Percentiles rank a stretch among this genome's conserved stretches.
phyloP scores from a whole-genome alignment of 768 basidiomycete genomes.

The Crucibulum laeve region DNA sequence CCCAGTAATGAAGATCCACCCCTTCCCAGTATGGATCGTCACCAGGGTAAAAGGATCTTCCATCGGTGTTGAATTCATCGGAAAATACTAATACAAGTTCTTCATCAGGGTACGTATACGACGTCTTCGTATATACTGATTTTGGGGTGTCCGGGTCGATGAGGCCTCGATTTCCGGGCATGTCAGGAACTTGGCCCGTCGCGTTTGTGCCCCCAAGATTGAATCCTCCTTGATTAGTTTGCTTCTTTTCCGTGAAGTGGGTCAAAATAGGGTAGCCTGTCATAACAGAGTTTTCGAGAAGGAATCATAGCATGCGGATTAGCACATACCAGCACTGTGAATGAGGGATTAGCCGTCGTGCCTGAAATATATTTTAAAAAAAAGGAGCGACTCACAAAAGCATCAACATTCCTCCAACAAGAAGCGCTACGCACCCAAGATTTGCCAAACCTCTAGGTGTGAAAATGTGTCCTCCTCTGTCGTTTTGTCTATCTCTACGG shows the following conservation, averaged over 20 bases:
- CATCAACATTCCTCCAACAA: constrained; percentile 41
- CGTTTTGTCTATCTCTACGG: constrained; percentile 45
- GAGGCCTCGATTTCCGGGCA: constrained; percentile 52
- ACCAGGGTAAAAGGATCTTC: constrained; percentile 74
- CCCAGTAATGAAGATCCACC: constrained; percentile 76
- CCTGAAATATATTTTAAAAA: too few relatives aligned
- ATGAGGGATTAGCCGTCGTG: too few relatives aligned
- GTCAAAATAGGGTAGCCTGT: constrained; percentile 50
- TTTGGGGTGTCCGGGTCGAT: constrained; percentile 59
- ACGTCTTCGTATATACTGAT: constrained; percentile 47
- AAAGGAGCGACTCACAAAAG: constrained; percentile 61
- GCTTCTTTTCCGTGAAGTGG: constrained; percentile 36
- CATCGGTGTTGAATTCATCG: constrained; percentile 78
- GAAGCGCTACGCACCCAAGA: constrained; percentile 58
- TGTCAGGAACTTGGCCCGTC: constrained; percentile 61
- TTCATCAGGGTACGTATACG: constrained; percentile 58
- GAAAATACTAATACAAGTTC: constrained; percentile 63
- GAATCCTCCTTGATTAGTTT: constrained; percentile 52
- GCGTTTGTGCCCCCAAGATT: constrained; percentile 75
- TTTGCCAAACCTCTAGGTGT: constrained; percentile 63
- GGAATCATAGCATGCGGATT: too few relatives aligned
- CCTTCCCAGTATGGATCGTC: constrained; percentile 89
- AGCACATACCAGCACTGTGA: too few relatives aligned
- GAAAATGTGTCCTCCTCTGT: constrained; percentile 53
- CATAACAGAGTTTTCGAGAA: too few relatives aligned